Conservation (phyloP, 805 yeast species). For the Teunomyces pallodes region DNA sequence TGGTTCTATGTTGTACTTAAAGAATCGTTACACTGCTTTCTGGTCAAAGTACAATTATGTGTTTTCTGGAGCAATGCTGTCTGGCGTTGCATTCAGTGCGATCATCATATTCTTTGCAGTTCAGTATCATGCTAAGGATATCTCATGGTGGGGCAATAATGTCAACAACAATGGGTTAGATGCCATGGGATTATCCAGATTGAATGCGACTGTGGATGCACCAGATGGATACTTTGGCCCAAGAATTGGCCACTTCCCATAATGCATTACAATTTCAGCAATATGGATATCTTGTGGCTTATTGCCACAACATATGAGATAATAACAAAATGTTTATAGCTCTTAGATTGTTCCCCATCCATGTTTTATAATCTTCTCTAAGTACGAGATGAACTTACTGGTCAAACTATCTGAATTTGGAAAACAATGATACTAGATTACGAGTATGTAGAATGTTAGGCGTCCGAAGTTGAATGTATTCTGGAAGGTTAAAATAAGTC, state of each 20-base stretch:
- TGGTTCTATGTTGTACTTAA: constrained; percentile 27
- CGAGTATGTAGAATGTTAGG: too few relatives aligned
- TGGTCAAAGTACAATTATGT: constrained; percentile 34
- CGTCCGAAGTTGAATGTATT: too few relatives aligned
- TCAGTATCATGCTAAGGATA: constrained; percentile 22
- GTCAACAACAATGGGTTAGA: constrained; percentile 1
- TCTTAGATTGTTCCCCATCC: too few relatives aligned
- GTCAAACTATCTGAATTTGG: too few relatives aligned
- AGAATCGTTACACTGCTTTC: constrained; percentile 23
- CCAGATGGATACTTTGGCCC: constrained; percentile 39
- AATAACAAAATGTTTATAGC: too few relatives aligned
- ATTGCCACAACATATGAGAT: too few relatives aligned
- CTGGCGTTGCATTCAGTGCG: constrained; percentile 32
- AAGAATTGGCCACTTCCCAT: constrained; percentile 25
- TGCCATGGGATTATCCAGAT: constrained; percentile 3
- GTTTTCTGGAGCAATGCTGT: constrained; percentile 17
- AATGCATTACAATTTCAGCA: not conserved
- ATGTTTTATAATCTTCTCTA: too few relatives aligned
- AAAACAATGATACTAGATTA: too few relatives aligned
- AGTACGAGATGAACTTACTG: too few relatives aligned
- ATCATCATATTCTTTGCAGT: constrained; percentile 35
- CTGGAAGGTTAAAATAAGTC: too few relatives aligned
- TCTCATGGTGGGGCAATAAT: constrained; percentile 10
- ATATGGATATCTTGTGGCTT: too few relatives aligned
- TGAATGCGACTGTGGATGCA: constrained; percentile 17